A percentile compares a stretch with the other conserved stretches of the same genome.
phyloP scores from a whole-genome alignment of 768 basidiomycete genomes.

The Termitomyces titanicus region DNA sequence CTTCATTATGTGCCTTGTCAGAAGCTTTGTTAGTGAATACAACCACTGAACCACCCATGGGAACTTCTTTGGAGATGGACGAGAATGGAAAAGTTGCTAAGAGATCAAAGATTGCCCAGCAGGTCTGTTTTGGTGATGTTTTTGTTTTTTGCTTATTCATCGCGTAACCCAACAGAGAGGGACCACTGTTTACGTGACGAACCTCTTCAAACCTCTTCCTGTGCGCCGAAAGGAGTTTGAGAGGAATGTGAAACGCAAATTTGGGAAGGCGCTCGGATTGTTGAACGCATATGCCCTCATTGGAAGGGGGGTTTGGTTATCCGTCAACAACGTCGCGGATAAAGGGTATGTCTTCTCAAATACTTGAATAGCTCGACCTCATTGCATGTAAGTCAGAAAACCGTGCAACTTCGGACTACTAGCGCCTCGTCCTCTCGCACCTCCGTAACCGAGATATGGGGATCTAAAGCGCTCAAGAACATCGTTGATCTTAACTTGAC shows the following conservation, averaged over 20 bases:
- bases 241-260: conserved; percentile 86
- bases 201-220: conserved; percentile 78
- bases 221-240: conserved; percentile 92
- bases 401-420: conserved; percentile 68
- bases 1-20: conserved; percentile 85
- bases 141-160: not conserved
- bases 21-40: conserved; percentile 71
- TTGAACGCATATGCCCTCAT: conserved; percentile 85
- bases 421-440: conserved; percentile 59
- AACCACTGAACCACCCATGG: conserved; percentile 75
- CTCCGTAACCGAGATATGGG: conserved; percentile 78
- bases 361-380: not conserved
- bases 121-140: conserved; percentile 42
- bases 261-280: conserved; percentile 74
- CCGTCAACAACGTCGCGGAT: conserved; percentile 63
- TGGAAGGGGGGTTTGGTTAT: conserved; percentile 67
- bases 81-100: conserved; percentile 56
- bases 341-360: conserved; percentile 55
- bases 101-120: conserved; percentile 66
- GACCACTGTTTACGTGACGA: conserved; percentile 72
- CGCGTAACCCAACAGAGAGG: conserved; percentile 61
- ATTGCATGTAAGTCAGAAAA: conserved; percentile 46
- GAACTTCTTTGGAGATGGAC: conserved; percentile 73
- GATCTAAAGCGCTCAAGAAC: conserved; percentile 72
- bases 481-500: conserved; percentile 69